phyloP scores from a whole-genome alignment of 495 filamentous ascomycete species.

The Aspergillus baeticus region DNA sequence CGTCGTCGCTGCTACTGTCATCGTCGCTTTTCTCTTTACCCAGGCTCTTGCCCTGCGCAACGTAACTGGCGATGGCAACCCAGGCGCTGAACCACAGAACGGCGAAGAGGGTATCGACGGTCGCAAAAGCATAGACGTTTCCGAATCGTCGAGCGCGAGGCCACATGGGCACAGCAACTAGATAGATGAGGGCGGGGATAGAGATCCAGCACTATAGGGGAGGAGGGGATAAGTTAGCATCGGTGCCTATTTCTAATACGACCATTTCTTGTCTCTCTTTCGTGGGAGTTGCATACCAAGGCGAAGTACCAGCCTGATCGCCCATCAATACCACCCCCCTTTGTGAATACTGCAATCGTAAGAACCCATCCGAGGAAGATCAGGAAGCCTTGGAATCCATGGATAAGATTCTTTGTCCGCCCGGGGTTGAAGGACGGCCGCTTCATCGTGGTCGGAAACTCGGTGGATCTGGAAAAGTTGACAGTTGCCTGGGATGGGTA shows the following conservation, averaged over 20 bases:
- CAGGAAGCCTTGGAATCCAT: constrained; percentile 60
- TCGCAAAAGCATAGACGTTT: constrained; percentile 78
- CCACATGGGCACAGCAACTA: constrained; percentile 80
- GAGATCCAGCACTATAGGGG: constrained; percentile 74
- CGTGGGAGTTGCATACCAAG: constrained; percentile 55
- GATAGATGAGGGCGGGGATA: constrained; percentile 78
- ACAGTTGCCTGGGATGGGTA: constrained; percentile 8
- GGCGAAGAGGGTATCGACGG: constrained; percentile 68
- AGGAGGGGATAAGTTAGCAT: constrained; percentile 20
- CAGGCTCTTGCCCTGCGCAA: constrained; percentile 47
- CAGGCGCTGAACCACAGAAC: constrained; percentile 86
- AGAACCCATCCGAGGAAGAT: constrained; percentile 71
- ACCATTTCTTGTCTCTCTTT: not conserved
- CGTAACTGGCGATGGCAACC: constrained; percentile 71
- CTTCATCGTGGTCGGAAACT: constrained; percentile 23
- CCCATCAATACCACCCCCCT: constrained; percentile 61
- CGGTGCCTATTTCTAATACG: not conserved
- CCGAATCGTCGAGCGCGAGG: constrained; percentile 75
- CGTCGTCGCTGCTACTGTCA: constrained; percentile 16
- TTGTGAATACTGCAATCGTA: constrained; percentile 71
- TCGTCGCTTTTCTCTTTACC: constrained; percentile 30
- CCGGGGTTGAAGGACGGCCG: constrained; percentile 39
- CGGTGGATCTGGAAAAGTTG: not conserved
- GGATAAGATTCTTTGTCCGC: constrained; percentile 47
- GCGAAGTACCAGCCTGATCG: constrained; percentile 73